These are phyloP conservation scores for Pichiaceae sp. DNA, from an alignment of 1,139 yeast genomes.

Conservation along the genomic window DNA sequence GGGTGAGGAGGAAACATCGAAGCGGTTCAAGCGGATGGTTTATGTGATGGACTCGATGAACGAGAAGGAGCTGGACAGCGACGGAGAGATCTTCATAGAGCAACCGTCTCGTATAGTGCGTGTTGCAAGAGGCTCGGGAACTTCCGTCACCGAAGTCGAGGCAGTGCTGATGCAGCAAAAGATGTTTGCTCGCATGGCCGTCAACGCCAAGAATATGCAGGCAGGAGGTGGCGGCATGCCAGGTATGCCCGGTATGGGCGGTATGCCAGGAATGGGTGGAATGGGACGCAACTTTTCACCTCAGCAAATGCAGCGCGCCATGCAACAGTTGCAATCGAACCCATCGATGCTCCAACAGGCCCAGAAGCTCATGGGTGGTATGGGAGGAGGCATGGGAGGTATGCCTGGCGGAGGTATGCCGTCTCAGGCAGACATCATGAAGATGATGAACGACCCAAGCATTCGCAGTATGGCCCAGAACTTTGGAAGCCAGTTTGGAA, in stretches of 20 bases:
- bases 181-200: slow-evolving; percentile 94
- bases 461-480: slow-evolving; percentile 27
- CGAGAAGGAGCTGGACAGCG: slow-evolving; percentile 80
- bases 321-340: slow-evolving; percentile 41
- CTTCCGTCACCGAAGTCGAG: slow-evolving; percentile 87
- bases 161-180: slow-evolving; percentile 87
- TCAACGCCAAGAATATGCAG: slow-evolving; percentile 47
- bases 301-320: slow-evolving; percentile 47
- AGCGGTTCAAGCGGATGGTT: slow-evolving; percentile 79
- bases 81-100: slow-evolving; percentile 72
- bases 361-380: slow-evolving; percentile 37
- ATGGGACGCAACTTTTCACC: slow-evolving; percentile 39
- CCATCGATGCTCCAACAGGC: slow-evolving; percentile 60
- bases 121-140: slow-evolving; percentile 95
- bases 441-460: slow-evolving; percentile 26
- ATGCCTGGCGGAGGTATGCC: slow-evolving; percentile 34
- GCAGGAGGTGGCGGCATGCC: slow-evolving; percentile 21
- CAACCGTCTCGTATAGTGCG: slow-evolving; percentile 83
- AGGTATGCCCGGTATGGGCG: slow-evolving; percentile 16
- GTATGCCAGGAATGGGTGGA: slow-evolving; percentile 15
- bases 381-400: slow-evolving; percentile 22
- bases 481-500: slow-evolving; percentile 23
- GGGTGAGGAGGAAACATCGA: slow-evolving; percentile 84
- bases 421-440: slow-evolving; percentile 24
- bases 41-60: slow-evolving; percentile 97